Evolutionary conservation across 495 filamentous ascomycete genomes (phyloP).

Genomic region (Astrothelium subdiscretum): DNA sequence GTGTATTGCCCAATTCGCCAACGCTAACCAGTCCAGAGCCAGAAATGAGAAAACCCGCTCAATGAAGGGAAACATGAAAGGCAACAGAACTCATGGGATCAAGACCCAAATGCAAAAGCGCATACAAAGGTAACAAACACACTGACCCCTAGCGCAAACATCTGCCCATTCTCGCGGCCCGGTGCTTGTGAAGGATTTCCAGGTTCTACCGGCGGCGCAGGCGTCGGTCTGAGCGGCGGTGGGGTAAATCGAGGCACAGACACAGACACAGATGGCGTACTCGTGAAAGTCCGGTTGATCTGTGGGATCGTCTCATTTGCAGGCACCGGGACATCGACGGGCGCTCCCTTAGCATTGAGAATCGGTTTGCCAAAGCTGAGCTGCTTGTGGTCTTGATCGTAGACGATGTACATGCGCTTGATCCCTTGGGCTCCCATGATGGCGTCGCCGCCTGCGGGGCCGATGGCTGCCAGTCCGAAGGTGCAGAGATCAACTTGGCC

Average conservation of each 20-base stretch:
- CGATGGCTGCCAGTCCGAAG: conserved; percentile 4
- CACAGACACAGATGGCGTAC: not conserved
- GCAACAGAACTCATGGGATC: not conserved
- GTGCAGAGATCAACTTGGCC: conserved; percentile 1
- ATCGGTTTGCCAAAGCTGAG: conserved; percentile 11
- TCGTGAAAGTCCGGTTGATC: not conserved
- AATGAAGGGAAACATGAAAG: not conserved
- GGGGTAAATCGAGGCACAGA: not conserved
- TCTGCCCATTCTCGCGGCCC: not conserved
- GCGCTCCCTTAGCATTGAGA: not conserved
- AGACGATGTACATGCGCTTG: conserved; percentile 16
- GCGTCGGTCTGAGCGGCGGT: too few relatives aligned
- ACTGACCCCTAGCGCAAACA: not conserved
- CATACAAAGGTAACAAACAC: conserved; percentile 21
- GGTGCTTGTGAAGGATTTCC: not conserved
- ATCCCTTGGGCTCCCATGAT: conserved; percentile 1
- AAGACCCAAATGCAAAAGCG: not conserved
- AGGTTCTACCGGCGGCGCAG: not conserved
- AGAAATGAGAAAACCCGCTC: not conserved
- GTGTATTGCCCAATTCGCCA: too few relatives aligned
- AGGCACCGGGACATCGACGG: not conserved
- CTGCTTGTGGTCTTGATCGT: conserved; percentile 16
- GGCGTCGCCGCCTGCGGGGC: conserved; percentile 8
- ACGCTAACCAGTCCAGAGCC: not conserved
- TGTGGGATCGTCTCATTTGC: not conserved